These are phyloP conservation scores for Malassezia japonica DNA, from an alignment of 1,284 basidiomycete genomes.

Conservation along the genomic window DNA sequence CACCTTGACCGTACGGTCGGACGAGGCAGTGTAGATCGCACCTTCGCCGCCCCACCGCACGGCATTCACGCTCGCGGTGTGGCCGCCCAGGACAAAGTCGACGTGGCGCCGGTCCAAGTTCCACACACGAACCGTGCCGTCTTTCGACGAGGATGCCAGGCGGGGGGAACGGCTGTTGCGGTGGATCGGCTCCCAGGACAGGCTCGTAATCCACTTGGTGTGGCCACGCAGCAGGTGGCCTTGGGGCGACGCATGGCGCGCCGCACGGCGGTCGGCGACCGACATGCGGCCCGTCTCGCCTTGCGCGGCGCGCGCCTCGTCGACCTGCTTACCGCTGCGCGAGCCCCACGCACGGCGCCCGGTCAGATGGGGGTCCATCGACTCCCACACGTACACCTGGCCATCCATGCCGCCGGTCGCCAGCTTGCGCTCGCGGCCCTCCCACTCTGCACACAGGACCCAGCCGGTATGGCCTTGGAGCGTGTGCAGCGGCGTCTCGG, in stretches of 20 bases:
- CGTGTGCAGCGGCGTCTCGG: constrained; percentile 80
- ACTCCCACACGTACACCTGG: constrained; percentile 44
- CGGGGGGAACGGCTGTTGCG: constrained; percentile 51
- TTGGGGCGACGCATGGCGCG: constrained; percentile 34
- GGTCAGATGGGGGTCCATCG: constrained; percentile 26
- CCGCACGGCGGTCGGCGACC: constrained; percentile 32
- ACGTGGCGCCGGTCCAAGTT: constrained; percentile 62
- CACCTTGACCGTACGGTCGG: constrained; percentile 82
- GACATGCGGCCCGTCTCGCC: constrained; percentile 24
- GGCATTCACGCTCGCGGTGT: constrained; percentile 85
- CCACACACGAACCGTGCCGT: constrained; percentile 91
- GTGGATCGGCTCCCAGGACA: constrained; percentile 94
- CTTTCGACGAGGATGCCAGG: constrained; percentile 88
- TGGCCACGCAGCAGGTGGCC: constrained; percentile 60
- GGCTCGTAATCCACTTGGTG: constrained; percentile 91
- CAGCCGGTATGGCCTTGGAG: constrained; percentile 83
- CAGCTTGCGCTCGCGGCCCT: constrained; percentile 74
- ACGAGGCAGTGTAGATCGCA: constrained; percentile 71
- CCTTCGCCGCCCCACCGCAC: constrained; percentile 75
- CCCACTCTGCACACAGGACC: constrained; percentile 97
- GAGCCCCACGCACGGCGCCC: constrained; percentile 35
- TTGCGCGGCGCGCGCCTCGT: constrained; percentile 24
- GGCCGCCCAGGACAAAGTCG: constrained; percentile 82
- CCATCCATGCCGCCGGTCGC: constrained; percentile 59
- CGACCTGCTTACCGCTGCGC: constrained; percentile 29